A percentile compares a stretch with the other conserved stretches of the same genome.
phyloP scores from a whole-genome alignment of 2,329 filamentous ascomycete genomes.

The Colletotrichum sp. region DNA sequence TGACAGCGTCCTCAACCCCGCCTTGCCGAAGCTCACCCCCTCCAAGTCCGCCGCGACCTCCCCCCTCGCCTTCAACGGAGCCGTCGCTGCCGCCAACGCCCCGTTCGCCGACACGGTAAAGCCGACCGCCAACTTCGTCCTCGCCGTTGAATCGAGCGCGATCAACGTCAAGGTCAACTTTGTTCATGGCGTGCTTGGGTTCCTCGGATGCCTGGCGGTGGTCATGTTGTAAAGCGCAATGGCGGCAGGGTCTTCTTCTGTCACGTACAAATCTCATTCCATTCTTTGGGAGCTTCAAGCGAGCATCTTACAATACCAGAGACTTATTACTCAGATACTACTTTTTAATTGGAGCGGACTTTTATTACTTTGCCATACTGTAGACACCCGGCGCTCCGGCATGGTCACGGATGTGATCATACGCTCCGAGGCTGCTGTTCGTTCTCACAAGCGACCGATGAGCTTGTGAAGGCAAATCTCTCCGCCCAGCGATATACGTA shows the following conservation, averaged over 20 bases:
- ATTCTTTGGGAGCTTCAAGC: background rate
- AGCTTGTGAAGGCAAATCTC: too few species aligned
- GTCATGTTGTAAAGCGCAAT: background rate
- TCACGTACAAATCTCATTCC: background rate
- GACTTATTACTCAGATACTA: background rate
- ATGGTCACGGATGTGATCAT: too few species aligned
- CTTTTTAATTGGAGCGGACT: background rate
- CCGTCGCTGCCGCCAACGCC: constrained; percentile 46
- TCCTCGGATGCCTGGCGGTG: constrained; percentile 19
- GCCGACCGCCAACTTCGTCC: constrained; percentile 29
- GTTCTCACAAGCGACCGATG: fast-evolving
- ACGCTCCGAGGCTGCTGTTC: fast-evolving
- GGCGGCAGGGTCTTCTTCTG: background rate
- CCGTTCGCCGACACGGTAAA: constrained; percentile 61
- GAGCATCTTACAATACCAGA: background rate
- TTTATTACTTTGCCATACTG: background rate
- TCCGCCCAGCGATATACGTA: too few species aligned
- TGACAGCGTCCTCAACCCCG: constrained; percentile 41
- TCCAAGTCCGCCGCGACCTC: constrained; percentile 44
- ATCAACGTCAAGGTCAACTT: constrained; percentile 22
- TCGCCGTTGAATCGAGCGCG: constrained; percentile 20
- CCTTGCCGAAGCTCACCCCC: constrained; percentile 29
- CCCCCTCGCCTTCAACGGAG: constrained; percentile 57
- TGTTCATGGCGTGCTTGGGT: constrained; percentile 24
- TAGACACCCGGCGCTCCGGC: too few species aligned